These are phyloP conservation scores for Cystofilobasidium capitatum DNA, from an alignment of 768 basidiomycete species.

Conservation along the genomic window DNA sequence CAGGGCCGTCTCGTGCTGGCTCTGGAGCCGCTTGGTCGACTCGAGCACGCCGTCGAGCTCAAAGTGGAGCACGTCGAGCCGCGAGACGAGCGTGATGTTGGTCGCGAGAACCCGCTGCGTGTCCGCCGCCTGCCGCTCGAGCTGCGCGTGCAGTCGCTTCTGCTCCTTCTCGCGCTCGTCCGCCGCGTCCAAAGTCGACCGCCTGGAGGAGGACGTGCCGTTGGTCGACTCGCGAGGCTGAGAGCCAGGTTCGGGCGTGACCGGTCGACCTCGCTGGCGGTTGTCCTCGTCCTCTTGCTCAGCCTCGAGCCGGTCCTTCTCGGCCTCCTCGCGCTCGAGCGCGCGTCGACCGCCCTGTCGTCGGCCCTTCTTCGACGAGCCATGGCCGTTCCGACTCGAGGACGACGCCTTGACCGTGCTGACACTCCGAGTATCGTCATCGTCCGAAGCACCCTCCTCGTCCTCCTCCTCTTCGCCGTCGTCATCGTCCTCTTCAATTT, in stretches of 20 bases:
- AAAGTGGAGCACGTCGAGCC: constrained; percentile 53
- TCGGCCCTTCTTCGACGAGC: constrained; percentile 44
- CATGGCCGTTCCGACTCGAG: constrained; percentile 65
- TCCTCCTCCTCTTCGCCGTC: constrained; percentile 33
- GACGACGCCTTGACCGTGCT: constrained; percentile 58
- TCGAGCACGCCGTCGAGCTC: constrained; percentile 70
- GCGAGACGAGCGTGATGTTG: constrained; percentile 51
- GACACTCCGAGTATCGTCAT: constrained; percentile 64
- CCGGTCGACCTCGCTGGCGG: constrained; percentile 39
- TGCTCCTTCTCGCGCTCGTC: not conserved
- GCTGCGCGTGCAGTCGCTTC: constrained; percentile 8
- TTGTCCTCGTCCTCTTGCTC: constrained; percentile 52
- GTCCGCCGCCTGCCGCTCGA: constrained; percentile 15
- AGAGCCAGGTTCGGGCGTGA: constrained; percentile 18
- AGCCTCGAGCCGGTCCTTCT: constrained; percentile 25
- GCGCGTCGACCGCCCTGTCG: constrained; percentile 28
- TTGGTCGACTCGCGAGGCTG: not conserved
- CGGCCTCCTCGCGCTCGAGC: constrained; percentile 38
- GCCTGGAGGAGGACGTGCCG: not conserved
- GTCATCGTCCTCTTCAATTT: not conserved
- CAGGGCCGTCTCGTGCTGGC: constrained; percentile 68
- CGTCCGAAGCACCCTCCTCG: constrained; percentile 49
- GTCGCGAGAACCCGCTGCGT: constrained; percentile 34
- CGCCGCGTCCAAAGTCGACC: constrained; percentile 25
- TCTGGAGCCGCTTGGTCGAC: constrained; percentile 61